Conservation (phyloP, 768 basidiomycete species). For the Amanita muscaria region DNA sequence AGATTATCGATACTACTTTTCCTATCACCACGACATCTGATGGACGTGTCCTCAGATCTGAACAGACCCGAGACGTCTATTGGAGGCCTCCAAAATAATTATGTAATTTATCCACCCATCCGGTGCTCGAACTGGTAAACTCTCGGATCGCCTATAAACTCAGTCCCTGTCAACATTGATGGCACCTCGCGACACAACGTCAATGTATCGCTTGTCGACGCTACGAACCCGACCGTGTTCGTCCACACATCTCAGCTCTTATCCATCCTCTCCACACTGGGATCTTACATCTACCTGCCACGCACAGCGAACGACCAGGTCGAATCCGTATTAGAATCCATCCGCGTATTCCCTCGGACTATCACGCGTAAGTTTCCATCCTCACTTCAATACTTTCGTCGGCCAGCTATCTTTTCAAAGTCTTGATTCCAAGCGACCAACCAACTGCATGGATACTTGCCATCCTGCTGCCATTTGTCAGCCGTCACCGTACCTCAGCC, state of each 20-base stretch:
- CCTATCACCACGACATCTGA: conserved; percentile 31
- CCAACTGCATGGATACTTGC: too few species aligned
- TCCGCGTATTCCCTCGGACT: too few species aligned
- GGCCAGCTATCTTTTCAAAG: too few species aligned
- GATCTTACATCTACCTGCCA: too few species aligned
- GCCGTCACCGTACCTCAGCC: too few species aligned
- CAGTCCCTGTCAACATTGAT: conserved; percentile 23
- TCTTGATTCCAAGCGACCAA: too few species aligned
- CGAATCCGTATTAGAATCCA: conserved; percentile 44
- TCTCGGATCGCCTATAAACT: conserved; percentile 41
- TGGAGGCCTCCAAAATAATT: conserved; percentile 59
- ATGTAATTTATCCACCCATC: conserved; percentile 59
- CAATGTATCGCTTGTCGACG: conserved; percentile 53
- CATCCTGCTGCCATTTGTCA: too few species aligned
- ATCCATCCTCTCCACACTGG: conserved; percentile 27
- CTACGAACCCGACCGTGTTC: conserved; percentile 70
- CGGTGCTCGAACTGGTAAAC: conserved; percentile 62
- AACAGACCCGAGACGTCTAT: conserved; percentile 43
- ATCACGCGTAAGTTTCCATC: too few species aligned
- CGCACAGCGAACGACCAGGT: too few species aligned
- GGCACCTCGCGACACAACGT: conserved; percentile 17
- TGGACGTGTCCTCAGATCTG: conserved; percentile 31
- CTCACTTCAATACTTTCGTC: too few species aligned
- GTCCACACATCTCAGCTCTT: conserved; percentile 37
- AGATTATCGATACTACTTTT: too few species aligned